Evolutionary conservation across 1,284 basidiomycete species (phyloP).

Genomic region (Cutaneotrichosporon sp.): DNA sequence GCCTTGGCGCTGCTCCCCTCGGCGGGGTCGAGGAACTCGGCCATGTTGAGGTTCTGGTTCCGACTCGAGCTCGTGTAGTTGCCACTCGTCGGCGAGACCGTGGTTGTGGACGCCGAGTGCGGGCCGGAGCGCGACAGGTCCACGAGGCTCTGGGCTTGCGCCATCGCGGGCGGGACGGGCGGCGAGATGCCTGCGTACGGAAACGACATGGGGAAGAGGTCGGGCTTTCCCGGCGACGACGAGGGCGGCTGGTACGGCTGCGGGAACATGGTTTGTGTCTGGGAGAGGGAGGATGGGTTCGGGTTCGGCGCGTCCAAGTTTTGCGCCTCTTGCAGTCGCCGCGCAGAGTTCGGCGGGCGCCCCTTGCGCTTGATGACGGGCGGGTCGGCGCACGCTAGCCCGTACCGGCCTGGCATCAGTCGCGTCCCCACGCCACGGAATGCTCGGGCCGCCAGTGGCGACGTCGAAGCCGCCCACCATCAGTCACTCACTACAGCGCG

Average conservation of each 20-base stretch:
- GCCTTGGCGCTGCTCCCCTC: constrained; percentile 23
- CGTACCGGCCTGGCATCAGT: constrained; percentile 23
- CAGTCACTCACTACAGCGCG: constrained; percentile 34
- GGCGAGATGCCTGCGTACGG: constrained; percentile 3
- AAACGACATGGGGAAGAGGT: constrained; percentile 2
- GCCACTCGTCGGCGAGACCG: constrained; percentile 4
- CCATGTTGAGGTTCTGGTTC: constrained; percentile 29
- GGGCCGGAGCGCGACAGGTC: constrained; percentile 8
- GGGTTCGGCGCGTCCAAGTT: too few relatives aligned
- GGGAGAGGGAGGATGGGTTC: not conserved
- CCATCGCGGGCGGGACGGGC: not conserved
- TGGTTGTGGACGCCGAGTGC: not conserved
- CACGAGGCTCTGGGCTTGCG: constrained; percentile 9
- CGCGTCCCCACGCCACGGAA: not conserved
- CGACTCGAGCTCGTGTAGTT: not conserved
- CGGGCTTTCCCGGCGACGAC: not conserved
- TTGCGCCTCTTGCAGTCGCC: constrained; percentile 3
- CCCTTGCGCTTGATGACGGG: constrained; percentile 32
- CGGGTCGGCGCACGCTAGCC: constrained; percentile 29
- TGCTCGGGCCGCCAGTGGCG: too few relatives aligned
- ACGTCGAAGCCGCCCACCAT: too few relatives aligned
- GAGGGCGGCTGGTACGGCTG: not conserved
- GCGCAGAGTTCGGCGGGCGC: constrained; percentile 25
- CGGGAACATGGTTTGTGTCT: not conserved
- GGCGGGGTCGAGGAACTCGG: constrained; percentile 33